Conservation (phyloP, 805 yeast genomes). For the Yamadazyma insecticola region DNA sequence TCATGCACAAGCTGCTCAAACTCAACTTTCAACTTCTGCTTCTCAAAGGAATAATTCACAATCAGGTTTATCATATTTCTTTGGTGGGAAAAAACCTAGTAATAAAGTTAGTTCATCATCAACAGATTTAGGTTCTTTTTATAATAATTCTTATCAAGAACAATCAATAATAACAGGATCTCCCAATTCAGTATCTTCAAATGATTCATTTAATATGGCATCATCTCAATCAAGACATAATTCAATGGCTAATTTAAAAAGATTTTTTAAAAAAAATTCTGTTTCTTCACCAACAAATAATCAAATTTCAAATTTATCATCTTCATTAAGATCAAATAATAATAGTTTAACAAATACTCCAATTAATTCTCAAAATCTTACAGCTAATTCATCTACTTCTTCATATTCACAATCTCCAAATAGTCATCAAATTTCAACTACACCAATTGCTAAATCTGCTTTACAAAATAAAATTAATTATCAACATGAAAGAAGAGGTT, state of each 20-base stretch:
- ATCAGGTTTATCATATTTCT: slow-evolving; percentile 48
- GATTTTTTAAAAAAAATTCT: slow-evolving; percentile 56
- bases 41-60: slow-evolving; percentile 39
- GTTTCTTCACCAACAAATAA: slow-evolving; percentile 4
- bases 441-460: slow-evolving; percentile 11
- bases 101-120: slow-evolving; percentile 36
- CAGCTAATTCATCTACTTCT: slow-evolving; percentile 31
- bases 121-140: slow-evolving; percentile 38
- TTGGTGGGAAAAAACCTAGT: slow-evolving; percentile 23
- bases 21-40: slow-evolving; percentile 31
- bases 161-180: slow-evolving; percentile 21
- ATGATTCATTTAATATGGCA: slow-evolving; percentile 22
- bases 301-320: slow-evolving; percentile 16
- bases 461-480: slow-evolving; percentile 26
- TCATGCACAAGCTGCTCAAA: slow-evolving; percentile 35
- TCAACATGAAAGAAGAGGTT: slow-evolving; percentile 31
- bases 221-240: slow-evolving; percentile 53
- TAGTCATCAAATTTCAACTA: not conserved
- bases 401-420: slow-evolving; percentile 22
- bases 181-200: slow-evolving; percentile 32
- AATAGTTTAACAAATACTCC: slow-evolving; percentile 10
- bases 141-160: slow-evolving; percentile 33
- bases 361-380: slow-evolving; percentile 16
- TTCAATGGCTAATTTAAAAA: slow-evolving; percentile 72
- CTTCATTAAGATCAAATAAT: slow-evolving; percentile 18